phyloP scores from a whole-genome alignment of 495 filamentous ascomycete species.

The Penicillium egyptiacum region DNA sequence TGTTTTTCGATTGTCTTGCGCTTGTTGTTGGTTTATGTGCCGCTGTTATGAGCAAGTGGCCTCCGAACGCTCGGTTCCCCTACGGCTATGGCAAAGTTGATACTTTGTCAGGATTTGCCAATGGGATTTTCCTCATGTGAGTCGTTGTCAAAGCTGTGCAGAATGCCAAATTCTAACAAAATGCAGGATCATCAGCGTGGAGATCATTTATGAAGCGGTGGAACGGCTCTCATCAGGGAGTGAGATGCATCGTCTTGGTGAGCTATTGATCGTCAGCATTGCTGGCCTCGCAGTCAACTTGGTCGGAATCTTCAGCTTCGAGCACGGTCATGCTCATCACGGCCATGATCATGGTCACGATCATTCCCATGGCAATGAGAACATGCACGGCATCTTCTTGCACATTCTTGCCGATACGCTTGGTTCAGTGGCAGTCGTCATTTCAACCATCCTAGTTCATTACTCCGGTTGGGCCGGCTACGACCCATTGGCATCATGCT shows the following conservation, averaged over 20 bases:
- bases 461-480: conserved; percentile 89
- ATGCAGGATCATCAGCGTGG: conserved; percentile 82
- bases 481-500: conserved; percentile 89
- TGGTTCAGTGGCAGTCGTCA: conserved; percentile 90
- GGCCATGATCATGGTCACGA: conserved; percentile 67
- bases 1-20: conserved; percentile 98
- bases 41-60: conserved; percentile 98
- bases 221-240: conserved; percentile 80
- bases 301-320: conserved; percentile 86
- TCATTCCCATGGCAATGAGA: conserved; percentile 81
- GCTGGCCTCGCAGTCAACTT: conserved; percentile 87
- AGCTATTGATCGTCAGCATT: conserved; percentile 83
- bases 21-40: conserved; percentile 88
- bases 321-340: conserved; percentile 62
- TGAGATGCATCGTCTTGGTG: conserved; percentile 77
- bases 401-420: conserved; percentile 95
- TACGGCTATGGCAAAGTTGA: conserved; percentile 98
- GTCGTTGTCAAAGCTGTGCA: conserved; percentile 17
- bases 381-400: conserved; percentile 98
- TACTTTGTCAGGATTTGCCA: conserved; percentile 92
- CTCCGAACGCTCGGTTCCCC: conserved; percentile 79
- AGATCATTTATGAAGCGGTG: conserved; percentile 93
- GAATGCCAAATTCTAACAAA: conserved; percentile 28
- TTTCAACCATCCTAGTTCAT: conserved; percentile 84
- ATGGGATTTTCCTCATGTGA: conserved; percentile 93